Percentiles rank a stretch among this genome's conserved stretches.
Evolutionary conservation across 768 basidiomycete species (phyloP).

Genomic region (Leccinum disarticulatum): DNA sequence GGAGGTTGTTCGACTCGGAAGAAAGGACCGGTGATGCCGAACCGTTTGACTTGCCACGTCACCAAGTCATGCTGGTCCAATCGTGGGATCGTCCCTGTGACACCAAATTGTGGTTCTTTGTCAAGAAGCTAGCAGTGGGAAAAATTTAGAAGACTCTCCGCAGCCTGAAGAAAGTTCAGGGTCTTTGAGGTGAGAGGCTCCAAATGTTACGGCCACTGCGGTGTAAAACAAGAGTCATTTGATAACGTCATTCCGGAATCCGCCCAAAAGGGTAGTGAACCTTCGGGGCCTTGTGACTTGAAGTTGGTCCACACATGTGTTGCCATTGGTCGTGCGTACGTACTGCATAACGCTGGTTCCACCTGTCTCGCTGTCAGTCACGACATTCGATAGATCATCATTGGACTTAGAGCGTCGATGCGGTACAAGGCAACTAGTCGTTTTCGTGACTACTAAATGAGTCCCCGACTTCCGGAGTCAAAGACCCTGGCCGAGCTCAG

Average conservation of each 20-base stretch:
- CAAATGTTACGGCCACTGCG: background rate
- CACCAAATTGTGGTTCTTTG: background rate
- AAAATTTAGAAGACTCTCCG: background rate
- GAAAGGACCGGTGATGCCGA: background rate
- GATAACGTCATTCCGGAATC: background rate
- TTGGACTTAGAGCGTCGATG: background rate
- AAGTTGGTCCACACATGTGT: background rate
- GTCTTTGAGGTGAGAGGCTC: background rate
- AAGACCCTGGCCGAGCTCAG: background rate
- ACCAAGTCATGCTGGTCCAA: background rate
- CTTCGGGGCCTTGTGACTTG: background rate
- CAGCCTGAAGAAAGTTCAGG: background rate
- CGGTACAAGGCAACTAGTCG: background rate
- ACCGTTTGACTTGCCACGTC: constrained; percentile 16
- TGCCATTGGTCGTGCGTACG: background rate
- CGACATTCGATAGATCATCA: background rate
- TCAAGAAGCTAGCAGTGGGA: background rate
- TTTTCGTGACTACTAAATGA: background rate
- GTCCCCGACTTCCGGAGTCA: background rate
- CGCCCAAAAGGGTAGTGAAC: background rate
- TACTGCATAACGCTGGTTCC: background rate
- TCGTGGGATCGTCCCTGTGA: background rate
- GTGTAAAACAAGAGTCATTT: background rate
- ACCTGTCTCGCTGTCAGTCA: background rate
- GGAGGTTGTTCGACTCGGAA: constrained; percentile 1